Conservation (phyloP, 176 grass and related monocot genomes). For the Phragmites australis region DNA sequence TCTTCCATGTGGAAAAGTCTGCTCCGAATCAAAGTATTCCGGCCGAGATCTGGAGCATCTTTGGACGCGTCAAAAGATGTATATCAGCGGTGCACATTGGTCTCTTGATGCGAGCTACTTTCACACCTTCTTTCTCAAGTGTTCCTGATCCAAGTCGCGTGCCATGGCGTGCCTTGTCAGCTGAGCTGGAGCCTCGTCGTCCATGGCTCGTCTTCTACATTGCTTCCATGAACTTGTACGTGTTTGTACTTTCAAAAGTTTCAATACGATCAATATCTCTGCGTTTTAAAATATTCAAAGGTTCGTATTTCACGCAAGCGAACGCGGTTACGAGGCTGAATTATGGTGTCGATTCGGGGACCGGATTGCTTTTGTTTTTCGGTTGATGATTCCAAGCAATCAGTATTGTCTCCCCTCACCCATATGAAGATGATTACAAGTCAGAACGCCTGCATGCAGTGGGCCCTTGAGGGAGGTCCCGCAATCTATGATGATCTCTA, state of each 20-base stretch:
- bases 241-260: not conserved
- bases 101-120: not conserved
- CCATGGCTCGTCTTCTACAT: not conserved
- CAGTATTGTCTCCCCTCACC: not conserved
- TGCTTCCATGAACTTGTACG: not conserved
- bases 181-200: not conserved
- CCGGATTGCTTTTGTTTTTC: not conserved
- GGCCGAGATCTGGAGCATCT: slow-evolving; percentile 19
- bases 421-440: not conserved
- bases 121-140: not conserved
- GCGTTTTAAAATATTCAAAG: not conserved
- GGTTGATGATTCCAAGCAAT: not conserved
- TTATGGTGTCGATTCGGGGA: not conserved
- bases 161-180: not conserved
- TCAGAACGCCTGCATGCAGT: not conserved
- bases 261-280: not conserved
- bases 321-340: not conserved
- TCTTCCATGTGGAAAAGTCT: not conserved
- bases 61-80: slow-evolving; percentile 9
- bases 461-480: not conserved
- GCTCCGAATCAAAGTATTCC: not conserved
- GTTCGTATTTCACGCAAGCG: not conserved
- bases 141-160: not conserved
- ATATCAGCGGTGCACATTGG: not conserved
- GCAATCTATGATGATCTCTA: not conserved